Percentiles rank a stretch among this genome's conserved stretches.
phyloP scores from a whole-genome alignment of 2,329 filamentous ascomycete species.

The Plenodomus tracheiphilus region DNA sequence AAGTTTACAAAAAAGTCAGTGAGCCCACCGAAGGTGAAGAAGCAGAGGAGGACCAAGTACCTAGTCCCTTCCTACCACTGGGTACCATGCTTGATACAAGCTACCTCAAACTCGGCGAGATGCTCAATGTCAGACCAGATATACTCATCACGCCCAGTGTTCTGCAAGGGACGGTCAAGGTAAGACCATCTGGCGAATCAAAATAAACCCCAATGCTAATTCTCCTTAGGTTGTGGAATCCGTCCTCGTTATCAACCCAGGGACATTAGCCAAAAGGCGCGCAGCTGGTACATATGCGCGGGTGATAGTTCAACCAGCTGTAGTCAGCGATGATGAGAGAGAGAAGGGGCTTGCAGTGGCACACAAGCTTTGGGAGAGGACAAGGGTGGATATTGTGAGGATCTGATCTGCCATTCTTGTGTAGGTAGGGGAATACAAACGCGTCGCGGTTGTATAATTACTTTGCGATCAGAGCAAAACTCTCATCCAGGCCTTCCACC shows the following conservation, averaged over 20 bases:
- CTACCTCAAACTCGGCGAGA: conserved; percentile 87
- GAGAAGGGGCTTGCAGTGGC: conserved; percentile 60
- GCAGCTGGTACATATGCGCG: conserved; percentile 85
- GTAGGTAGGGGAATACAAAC: too few relatives aligned
- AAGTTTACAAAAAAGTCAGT: conserved; percentile 60
- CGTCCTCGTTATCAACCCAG: conserved; percentile 88
- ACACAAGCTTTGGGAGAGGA: conserved; percentile 79
- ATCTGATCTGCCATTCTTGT: too few relatives aligned
- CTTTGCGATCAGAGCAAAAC: too few relatives aligned
- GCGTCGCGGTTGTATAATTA: too few relatives aligned
- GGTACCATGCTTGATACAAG: conserved; percentile 81
- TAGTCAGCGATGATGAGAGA: conserved; percentile 61
- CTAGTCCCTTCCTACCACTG: conserved; percentile 46
- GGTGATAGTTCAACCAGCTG: conserved; percentile 72
- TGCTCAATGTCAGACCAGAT: conserved; percentile 83
- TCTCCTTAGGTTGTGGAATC: conserved; percentile 77
- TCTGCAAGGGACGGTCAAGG: conserved; percentile 85
- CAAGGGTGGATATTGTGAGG: conserved; percentile 82
- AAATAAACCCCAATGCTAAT: not conserved
- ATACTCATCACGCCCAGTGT: conserved; percentile 81
- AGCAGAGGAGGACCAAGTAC: conserved; percentile 56
- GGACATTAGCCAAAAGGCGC: conserved; percentile 79
- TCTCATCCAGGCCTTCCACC: too few relatives aligned
- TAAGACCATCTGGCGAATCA: conserved; percentile 44
- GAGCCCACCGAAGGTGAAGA: conserved; percentile 36